These are phyloP conservation scores for Vaccinium vitisidaea DNA, from an alignment of 148 eudicot species.

Conservation along the genomic window DNA sequence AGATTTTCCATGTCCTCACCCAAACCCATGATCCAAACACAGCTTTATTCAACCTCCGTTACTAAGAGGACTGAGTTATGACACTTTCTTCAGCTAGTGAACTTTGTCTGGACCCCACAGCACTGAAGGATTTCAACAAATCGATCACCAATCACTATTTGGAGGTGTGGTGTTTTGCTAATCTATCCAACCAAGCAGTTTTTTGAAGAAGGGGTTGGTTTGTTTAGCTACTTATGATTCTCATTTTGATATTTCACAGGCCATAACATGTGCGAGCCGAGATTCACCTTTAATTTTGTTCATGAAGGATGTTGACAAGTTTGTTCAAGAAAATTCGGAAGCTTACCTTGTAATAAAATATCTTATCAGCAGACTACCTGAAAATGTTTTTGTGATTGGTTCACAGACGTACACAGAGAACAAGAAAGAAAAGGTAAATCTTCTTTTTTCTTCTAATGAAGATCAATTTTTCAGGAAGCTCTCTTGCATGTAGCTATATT, in stretches of 20 bases:
- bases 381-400: slow-evolving; percentile 70
- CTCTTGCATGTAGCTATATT: background rate
- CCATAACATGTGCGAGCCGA: slow-evolving; percentile 46
- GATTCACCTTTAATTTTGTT: slow-evolving; percentile 68
- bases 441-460: background rate
- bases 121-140: slow-evolving; percentile 61
- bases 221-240: background rate
- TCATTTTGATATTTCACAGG: slow-evolving; percentile 26
- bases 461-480: background rate
- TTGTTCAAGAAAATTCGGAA: slow-evolving; percentile 66
- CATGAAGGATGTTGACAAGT: slow-evolving; percentile 81
- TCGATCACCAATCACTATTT: slow-evolving; percentile 48
- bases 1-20: background rate
- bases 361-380: slow-evolving; percentile 65
- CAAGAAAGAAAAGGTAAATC: slow-evolving; percentile 66
- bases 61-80: slow-evolving; percentile 11
- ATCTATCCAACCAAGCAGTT: background rate
- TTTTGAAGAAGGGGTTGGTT: background rate
- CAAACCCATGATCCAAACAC: background rate
- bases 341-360: slow-evolving; percentile 46
- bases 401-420: slow-evolving; percentile 60
- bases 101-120: slow-evolving; percentile 60
- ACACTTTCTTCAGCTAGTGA: slow-evolving; percentile 43
- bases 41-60: slow-evolving; percentile 1
- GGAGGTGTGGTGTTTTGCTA: slow-evolving; percentile 32